A percentile compares a stretch with the other conserved stretches of the same genome.
Evolutionary conservation across 345 rosid species (phyloP).

Genomic region (Dipteronia sinensis): DNA sequence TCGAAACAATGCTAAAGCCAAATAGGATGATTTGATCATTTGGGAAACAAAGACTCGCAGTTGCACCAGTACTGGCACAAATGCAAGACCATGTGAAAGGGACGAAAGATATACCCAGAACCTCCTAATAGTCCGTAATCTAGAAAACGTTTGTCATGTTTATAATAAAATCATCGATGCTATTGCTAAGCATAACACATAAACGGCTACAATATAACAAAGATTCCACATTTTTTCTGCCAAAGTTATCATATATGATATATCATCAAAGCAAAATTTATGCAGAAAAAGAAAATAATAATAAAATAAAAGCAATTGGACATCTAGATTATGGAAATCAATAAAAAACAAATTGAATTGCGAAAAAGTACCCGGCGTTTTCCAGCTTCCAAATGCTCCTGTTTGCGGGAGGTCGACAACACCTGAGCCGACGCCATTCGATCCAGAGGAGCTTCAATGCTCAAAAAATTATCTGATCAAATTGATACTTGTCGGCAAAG

Average conservation of each 20-base stretch:
- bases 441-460: conserved; percentile 17
- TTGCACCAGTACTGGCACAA: too few relatives aligned
- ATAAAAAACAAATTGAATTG: background rate
- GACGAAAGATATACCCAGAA: too few relatives aligned
- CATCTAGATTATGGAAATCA: conserved; percentile 9
- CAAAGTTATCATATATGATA: background rate
- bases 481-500: background rate
- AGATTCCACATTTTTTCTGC: background rate
- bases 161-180: too few relatives aligned
- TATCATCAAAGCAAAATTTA: conserved; percentile 1
- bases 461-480: conserved; percentile 17
- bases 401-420: conserved; percentile 69
- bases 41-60: too few relatives aligned
- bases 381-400: conserved; percentile 89
- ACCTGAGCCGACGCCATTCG: conserved; percentile 96
- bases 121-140: background rate
- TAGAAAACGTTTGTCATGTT: too few relatives aligned
- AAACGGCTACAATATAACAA: background rate
- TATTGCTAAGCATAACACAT: background rate
- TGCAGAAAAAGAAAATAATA: background rate
- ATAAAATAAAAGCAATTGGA: background rate
- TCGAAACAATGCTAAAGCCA: too few relatives aligned
- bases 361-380: conserved; percentile 71
- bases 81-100: too few relatives aligned
- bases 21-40: too few relatives aligned